Evolutionary conservation across 306 rosid species (phyloP).

Genomic region (Lithocarpus polystachyus): DNA sequence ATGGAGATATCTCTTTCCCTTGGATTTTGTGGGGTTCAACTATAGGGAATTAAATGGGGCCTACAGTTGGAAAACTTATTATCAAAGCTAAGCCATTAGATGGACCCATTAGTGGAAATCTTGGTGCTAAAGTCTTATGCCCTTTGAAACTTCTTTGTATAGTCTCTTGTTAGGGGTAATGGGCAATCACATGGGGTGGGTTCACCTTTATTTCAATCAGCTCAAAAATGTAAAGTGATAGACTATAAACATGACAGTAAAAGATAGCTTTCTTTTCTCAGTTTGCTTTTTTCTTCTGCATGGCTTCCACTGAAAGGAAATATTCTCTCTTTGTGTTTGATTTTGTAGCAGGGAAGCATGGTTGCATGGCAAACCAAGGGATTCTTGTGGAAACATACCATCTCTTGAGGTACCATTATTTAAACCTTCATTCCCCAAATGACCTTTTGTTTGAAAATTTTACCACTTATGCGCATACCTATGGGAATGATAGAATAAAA

Average conservation of each 20-base stretch:
- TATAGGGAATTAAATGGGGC: slow-evolving; percentile 43
- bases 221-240: slow-evolving; percentile 32
- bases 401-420: slow-evolving; percentile 59
- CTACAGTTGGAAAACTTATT: slow-evolving; percentile 54
- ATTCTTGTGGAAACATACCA: slow-evolving; percentile 51
- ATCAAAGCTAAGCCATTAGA: slow-evolving; percentile 47
- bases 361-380: slow-evolving; percentile 77
- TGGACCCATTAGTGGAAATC: slow-evolving; percentile 60
- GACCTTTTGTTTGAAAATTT: slow-evolving; percentile 19
- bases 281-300: slow-evolving; percentile 36
- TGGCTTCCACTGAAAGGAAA: slow-evolving; percentile 52
- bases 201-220: slow-evolving; percentile 48
- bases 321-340: slow-evolving; percentile 42
- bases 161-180: slow-evolving; percentile 26
- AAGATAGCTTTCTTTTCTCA: slow-evolving; percentile 54
- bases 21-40: slow-evolving; percentile 77
- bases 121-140: slow-evolving; percentile 50
- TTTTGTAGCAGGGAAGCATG: slow-evolving; percentile 82
- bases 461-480: slow-evolving; percentile 17
- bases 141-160: slow-evolving; percentile 56
- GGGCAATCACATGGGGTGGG: slow-evolving; percentile 44
- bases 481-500: slow-evolving; percentile 37
- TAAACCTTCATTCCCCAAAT: slow-evolving; percentile 13
- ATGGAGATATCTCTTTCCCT: slow-evolving; percentile 68
- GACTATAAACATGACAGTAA: slow-evolving; percentile 42